A percentile compares a stretch with the other conserved stretches of the same genome.
Evolutionary conservation across 805 yeast species (phyloP).

Genomic region (Trichomonascus vanleenenianus): DNA sequence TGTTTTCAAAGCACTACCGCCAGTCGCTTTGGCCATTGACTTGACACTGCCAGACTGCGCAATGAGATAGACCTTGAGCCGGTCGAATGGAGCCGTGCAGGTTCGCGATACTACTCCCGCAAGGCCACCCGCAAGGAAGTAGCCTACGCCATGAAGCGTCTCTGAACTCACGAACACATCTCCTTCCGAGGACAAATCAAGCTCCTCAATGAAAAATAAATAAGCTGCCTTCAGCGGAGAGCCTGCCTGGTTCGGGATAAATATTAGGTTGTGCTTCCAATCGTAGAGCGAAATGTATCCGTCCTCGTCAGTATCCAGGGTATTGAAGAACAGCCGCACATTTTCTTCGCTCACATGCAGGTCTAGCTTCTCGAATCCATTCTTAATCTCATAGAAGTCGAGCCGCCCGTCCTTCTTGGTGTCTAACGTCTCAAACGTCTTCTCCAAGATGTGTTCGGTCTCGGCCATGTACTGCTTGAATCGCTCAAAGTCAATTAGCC

Average conservation of each 20-base stretch:
- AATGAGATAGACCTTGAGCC: slow-evolving; percentile 87
- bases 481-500: slow-evolving; percentile 43
- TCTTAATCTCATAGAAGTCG: slow-evolving; percentile 54
- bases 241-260: slow-evolving; percentile 55
- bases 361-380: slow-evolving; percentile 52
- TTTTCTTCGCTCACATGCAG: slow-evolving; percentile 44
- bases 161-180: slow-evolving; percentile 81
- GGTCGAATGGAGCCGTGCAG: slow-evolving; percentile 93
- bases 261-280: slow-evolving; percentile 72
- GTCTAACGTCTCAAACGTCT: slow-evolving; percentile 64
- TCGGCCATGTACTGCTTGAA: slow-evolving; percentile 55
- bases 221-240: slow-evolving; percentile 61
- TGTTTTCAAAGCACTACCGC: not conserved
- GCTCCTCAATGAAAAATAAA: slow-evolving; percentile 69
- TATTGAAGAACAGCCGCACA: slow-evolving; percentile 48
- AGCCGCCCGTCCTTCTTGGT: slow-evolving; percentile 66
- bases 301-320: slow-evolving; percentile 45
- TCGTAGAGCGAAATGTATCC: slow-evolving; percentile 77
- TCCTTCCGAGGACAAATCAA: slow-evolving; percentile 82
- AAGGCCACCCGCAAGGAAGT: slow-evolving; percentile 88
- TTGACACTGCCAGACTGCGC: slow-evolving; percentile 53
- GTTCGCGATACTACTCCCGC: slow-evolving; percentile 96
- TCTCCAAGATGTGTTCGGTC: slow-evolving; percentile 64
- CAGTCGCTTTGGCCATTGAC: not conserved
- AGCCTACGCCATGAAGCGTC: slow-evolving; percentile 76